Conservation (phyloP, 2,329 filamentous ascomycete genomes). For the Pestalotiopsis fici region DNA sequence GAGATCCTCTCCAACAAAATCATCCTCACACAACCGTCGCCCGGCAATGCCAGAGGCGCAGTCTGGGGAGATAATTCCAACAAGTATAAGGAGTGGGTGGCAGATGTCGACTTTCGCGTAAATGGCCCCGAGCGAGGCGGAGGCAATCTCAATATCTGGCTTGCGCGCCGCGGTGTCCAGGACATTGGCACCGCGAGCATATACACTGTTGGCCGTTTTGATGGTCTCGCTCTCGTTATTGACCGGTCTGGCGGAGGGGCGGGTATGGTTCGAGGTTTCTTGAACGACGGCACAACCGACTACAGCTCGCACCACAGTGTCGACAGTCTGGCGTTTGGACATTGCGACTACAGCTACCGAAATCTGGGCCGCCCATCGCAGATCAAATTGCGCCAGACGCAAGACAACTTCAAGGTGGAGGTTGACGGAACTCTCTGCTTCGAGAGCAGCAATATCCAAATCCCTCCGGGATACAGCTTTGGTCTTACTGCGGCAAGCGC, state of each 20-base stretch:
- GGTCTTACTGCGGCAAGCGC: constrained; percentile 87
- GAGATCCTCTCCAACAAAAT: constrained; percentile 84
- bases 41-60: constrained; percentile 81
- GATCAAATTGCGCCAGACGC: constrained; percentile 70
- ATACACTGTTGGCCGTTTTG: constrained; percentile 82
- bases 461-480: constrained; percentile 81
- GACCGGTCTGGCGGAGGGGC: constrained; percentile 78
- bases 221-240: constrained; percentile 85
- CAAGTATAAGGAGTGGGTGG: constrained; percentile 71
- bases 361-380: constrained; percentile 85
- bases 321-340: constrained; percentile 86
- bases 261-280: constrained; percentile 85
- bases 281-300: constrained; percentile 87
- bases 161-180: constrained; percentile 68
- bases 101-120: constrained; percentile 84
- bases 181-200: constrained; percentile 73
- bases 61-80: constrained; percentile 73
- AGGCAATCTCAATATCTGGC: constrained; percentile 94
- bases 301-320: constrained; percentile 76
- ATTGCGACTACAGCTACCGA: constrained; percentile 88
- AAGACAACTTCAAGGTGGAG: constrained; percentile 70
- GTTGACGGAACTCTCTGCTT: constrained; percentile 84
- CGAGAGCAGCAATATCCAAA: constrained; percentile 73
- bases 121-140: constrained; percentile 82
- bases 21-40: constrained; percentile 85